A percentile compares a stretch with the other conserved stretches of the same genome.
Evolutionary conservation across 148 eudicot genomes (phyloP).

Genomic region (Agrostemma githago): DNA sequence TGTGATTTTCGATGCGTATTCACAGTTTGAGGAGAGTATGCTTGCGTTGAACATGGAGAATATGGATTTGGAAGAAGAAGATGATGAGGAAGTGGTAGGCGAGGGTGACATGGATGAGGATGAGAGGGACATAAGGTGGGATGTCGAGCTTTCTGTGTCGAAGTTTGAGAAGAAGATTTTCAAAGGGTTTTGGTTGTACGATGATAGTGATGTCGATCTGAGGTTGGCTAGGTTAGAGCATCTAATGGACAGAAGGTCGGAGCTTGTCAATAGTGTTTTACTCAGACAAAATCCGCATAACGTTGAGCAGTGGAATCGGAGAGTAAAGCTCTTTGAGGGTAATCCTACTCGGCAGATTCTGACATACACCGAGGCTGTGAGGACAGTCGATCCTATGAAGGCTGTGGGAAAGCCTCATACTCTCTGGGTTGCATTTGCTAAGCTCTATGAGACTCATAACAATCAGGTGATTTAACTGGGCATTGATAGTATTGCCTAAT

Average conservation of each 20-base stretch:
- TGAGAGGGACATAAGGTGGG: too few relatives aligned
- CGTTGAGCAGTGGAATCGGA: conserved; percentile 97
- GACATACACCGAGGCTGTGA: conserved; percentile 89
- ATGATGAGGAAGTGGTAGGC: too few relatives aligned
- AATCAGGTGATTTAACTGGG: too few relatives aligned
- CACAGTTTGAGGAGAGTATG: too few relatives aligned
- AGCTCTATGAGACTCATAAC: conserved; percentile 72
- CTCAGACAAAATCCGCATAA: conserved; percentile 93
- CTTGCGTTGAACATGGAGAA: too few relatives aligned
- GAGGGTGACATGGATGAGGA: too few relatives aligned
- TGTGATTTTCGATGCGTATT: too few relatives aligned
- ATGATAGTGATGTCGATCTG: conserved; percentile 77
- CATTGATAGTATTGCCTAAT: too few relatives aligned
- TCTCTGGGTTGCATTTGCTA: conserved; percentile 91
- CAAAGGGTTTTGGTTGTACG: too few relatives aligned
- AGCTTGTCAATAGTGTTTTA: conserved; percentile 89
- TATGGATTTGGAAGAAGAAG: too few relatives aligned
- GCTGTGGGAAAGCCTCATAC: conserved; percentile 98
- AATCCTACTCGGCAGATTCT: conserved; percentile 79
- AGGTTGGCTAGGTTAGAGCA: conserved; percentile 70
- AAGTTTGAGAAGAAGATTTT: too few relatives aligned
- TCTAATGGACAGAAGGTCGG: conserved; percentile 85
- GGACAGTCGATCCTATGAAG: conserved; percentile 91
- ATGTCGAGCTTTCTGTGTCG: too few relatives aligned
- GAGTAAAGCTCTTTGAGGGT: conserved; percentile 89